Conservation (phyloP, 2,329 filamentous ascomycete genomes). For the Ophiocordyceps camponoti-rufipedis region DNA sequence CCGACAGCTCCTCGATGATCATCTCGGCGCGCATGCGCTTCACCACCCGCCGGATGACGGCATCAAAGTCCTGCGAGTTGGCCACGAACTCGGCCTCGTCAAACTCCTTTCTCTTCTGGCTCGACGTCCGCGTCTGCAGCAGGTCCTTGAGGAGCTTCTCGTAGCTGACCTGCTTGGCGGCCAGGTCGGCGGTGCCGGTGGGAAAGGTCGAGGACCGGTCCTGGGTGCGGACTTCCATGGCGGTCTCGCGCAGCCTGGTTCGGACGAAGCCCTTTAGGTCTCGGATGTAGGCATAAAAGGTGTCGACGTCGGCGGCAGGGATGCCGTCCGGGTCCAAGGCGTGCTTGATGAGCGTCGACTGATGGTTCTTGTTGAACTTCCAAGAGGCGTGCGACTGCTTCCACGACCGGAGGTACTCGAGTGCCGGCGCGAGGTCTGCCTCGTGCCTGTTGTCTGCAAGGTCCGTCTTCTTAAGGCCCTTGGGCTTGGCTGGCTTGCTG, state of each 20-base stretch:
- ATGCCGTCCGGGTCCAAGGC: slow-evolving; percentile 55
- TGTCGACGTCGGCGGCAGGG: slow-evolving; percentile 47
- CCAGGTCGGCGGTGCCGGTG: slow-evolving; percentile 26
- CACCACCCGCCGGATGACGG: slow-evolving; percentile 35
- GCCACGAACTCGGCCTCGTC: slow-evolving; percentile 33
- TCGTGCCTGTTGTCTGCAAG: slow-evolving; percentile 20
- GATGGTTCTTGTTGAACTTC: slow-evolving; percentile 95
- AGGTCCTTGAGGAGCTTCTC: slow-evolving; percentile 35
- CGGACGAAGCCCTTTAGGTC: slow-evolving; percentile 62
- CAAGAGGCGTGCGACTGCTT: slow-evolving; percentile 50
- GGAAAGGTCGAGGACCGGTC: slow-evolving; percentile 30
- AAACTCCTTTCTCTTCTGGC: slow-evolving; percentile 29
- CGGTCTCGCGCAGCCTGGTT: slow-evolving; percentile 47
- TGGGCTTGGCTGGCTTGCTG: slow-evolving; percentile 15
- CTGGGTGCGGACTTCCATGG: slow-evolving; percentile 39
- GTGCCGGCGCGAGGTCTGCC: slow-evolving; percentile 39
- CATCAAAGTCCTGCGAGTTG: slow-evolving; percentile 26
- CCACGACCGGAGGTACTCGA: slow-evolving; percentile 65
- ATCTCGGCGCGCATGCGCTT: slow-evolving; percentile 46
- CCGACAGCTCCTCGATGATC: slow-evolving; percentile 35
- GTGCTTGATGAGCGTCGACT: slow-evolving; percentile 71
- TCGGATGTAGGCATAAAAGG: slow-evolving; percentile 59
- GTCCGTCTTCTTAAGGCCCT: slow-evolving; percentile 15
- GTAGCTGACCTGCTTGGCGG: slow-evolving; percentile 32
- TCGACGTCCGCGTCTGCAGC: slow-evolving; percentile 15